A percentile compares a stretch with the other conserved stretches of the same genome.
These are phyloP conservation scores for Phellinidium pouzarii DNA, from an alignment of 1,284 basidiomycete genomes.

Conservation along the genomic window DNA sequence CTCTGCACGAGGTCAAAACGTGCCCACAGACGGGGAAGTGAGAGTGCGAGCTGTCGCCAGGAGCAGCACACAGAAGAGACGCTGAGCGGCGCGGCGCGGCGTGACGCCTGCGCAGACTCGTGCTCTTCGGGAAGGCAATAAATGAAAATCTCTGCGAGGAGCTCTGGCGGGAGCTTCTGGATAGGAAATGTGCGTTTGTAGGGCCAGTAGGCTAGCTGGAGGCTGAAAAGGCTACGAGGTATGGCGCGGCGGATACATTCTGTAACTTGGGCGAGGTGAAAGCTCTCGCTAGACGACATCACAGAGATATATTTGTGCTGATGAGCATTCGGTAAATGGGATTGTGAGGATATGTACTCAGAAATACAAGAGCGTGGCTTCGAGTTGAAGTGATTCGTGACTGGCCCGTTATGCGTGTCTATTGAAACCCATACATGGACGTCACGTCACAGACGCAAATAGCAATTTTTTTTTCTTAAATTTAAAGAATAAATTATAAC, in stretches of 20 bases:
- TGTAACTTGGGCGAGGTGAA: neutral
- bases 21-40: slow-evolving; percentile 1
- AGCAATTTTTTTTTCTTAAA: neutral
- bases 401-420: no score
- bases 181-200: neutral
- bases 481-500: neutral
- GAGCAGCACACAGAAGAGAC: neutral
- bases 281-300: neutral
- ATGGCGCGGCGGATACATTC: neutral
- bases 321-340: neutral
- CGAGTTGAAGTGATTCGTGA: neutral
- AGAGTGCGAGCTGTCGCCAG: slow-evolving; percentile 2
- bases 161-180: slow-evolving; percentile 1
- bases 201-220: neutral
- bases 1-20: neutral
- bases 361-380: neutral
- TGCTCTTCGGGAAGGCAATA: slow-evolving; percentile 2
- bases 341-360: neutral
- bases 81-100: neutral
- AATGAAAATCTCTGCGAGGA: slow-evolving; percentile 4
- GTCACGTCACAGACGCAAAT: no score
- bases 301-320: neutral
- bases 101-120: neutral
- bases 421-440: no score
- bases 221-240: neutral